Percentiles rank a stretch among this genome's conserved stretches.
These are phyloP conservation scores for Plectosphaerella sp. DNA, from an alignment of 2,329 filamentous ascomycete species.

Conservation along the genomic window DNA sequence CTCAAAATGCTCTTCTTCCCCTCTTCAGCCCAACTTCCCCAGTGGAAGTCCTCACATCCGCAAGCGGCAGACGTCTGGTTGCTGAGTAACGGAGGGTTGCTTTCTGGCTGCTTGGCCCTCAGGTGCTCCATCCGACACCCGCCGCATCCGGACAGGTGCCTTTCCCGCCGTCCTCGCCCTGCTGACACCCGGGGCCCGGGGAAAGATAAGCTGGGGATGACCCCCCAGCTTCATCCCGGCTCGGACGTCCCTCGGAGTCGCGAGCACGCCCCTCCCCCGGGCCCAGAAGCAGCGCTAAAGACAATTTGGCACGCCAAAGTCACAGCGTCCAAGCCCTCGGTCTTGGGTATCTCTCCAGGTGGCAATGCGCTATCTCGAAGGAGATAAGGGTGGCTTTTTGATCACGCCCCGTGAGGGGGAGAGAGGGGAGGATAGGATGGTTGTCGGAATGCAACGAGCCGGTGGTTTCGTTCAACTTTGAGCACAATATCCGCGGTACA, in stretches of 20 bases:
- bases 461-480: background rate
- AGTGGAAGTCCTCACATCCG: no score
- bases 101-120: background rate
- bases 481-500: no score
- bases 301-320: background rate
- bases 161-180: no score
- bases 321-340: background rate
- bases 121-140: background rate
- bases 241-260: background rate
- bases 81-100: no score
- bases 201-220: background rate
- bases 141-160: background rate
- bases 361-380: background rate
- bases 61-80: no score
- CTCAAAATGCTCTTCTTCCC: no score
- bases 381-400: background rate
- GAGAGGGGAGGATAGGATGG: background rate
- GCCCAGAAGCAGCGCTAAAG: background rate
- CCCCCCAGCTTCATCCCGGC: background rate
- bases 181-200: no score
- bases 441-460: background rate
- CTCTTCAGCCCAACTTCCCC: no score
- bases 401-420: background rate
- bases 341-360: background rate
- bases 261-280: background rate